phyloP scores from a whole-genome alignment of 208 protist species.

The Tetramitus jugosus region DNA sequence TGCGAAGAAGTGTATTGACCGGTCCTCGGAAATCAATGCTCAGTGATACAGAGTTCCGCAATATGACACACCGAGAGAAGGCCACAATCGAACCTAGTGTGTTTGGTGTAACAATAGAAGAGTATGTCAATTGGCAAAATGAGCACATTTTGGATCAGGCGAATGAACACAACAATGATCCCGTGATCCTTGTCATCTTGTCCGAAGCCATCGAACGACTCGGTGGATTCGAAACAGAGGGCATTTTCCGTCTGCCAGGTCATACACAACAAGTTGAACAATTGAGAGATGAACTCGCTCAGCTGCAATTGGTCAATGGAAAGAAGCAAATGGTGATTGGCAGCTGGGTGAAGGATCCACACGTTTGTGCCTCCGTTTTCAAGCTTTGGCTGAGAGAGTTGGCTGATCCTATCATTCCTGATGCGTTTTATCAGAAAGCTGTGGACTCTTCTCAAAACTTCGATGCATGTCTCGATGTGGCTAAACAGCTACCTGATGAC shows the following conservation, averaged over 20 bases:
- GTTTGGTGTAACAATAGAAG: slow-evolving; percentile 11
- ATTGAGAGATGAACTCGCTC: not conserved
- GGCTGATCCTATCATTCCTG: slow-evolving; percentile 17
- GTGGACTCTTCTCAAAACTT: not conserved
- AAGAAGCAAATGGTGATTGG: too few species aligned
- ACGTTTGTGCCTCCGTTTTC: slow-evolving; percentile 2
- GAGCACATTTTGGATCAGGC: not conserved
- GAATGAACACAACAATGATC: not conserved
- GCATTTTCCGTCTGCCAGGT: slow-evolving; percentile 23
- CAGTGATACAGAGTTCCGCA: too few species aligned
- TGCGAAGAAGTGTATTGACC: not conserved
- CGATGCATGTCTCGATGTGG: not conserved
- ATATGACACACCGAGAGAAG: too few species aligned
- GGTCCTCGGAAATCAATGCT: not conserved
- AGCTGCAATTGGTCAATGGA: too few species aligned
- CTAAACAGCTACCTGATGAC: not conserved
- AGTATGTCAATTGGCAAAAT: slow-evolving; percentile 23
- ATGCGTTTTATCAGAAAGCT: not conserved
- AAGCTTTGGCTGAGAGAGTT: slow-evolving; percentile 23
- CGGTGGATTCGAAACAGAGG: not conserved
- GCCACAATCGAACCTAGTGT: too few species aligned
- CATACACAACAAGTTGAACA: not conserved
- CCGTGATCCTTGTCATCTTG: not conserved
- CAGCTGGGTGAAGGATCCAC: not conserved
- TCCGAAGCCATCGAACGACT: not conserved